A percentile compares a stretch with the other conserved stretches of the same genome.
Evolutionary conservation across 2,329 filamentous ascomycete species (phyloP).

Genomic region (Penicillium glabrum): DNA sequence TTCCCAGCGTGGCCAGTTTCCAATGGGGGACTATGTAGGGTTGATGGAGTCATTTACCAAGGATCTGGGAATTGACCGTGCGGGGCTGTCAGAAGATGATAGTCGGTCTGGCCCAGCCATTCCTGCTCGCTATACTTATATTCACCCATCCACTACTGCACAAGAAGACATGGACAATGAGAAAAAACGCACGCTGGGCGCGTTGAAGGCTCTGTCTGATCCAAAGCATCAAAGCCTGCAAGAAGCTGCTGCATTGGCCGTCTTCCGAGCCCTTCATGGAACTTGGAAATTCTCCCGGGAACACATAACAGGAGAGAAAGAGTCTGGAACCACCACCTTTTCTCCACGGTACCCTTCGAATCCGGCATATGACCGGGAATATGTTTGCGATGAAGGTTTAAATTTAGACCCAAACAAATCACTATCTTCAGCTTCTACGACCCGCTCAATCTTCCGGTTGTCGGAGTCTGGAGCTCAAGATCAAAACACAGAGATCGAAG

Average conservation of each 20-base stretch:
- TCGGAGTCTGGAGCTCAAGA: constrained; percentile 2
- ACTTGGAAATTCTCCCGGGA: constrained; percentile 62
- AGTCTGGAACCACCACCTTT: constrained; percentile 62
- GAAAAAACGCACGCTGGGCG: constrained; percentile 48
- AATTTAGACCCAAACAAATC: background rate
- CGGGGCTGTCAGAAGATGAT: constrained; percentile 37
- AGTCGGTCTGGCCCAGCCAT: constrained; percentile 46
- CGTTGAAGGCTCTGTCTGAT: constrained; percentile 40
- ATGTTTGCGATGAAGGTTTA: constrained; percentile 24
- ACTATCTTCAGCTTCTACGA: background rate
- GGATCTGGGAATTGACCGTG: constrained; percentile 54
- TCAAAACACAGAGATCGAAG: background rate
- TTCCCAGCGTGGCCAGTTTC: constrained; percentile 63
- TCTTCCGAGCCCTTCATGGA: constrained; percentile 71
- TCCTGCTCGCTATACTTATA: constrained; percentile 52
- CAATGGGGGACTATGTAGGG: constrained; percentile 78
- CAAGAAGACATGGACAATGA: constrained; percentile 7
- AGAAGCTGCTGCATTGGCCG: constrained; percentile 62
- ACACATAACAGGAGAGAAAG: constrained; percentile 44
- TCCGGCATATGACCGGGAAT: constrained; percentile 34
- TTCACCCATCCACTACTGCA: constrained; percentile 26
- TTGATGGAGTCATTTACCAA: constrained; percentile 70
- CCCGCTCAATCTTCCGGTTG: constrained; percentile 14
- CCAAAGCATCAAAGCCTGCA: constrained; percentile 44
- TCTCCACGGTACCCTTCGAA: constrained; percentile 60